Percentiles rank a stretch among this genome's conserved stretches.
Evolutionary conservation across 306 rosid genomes (phyloP).

Genomic region (Ceratonia siliqua): DNA sequence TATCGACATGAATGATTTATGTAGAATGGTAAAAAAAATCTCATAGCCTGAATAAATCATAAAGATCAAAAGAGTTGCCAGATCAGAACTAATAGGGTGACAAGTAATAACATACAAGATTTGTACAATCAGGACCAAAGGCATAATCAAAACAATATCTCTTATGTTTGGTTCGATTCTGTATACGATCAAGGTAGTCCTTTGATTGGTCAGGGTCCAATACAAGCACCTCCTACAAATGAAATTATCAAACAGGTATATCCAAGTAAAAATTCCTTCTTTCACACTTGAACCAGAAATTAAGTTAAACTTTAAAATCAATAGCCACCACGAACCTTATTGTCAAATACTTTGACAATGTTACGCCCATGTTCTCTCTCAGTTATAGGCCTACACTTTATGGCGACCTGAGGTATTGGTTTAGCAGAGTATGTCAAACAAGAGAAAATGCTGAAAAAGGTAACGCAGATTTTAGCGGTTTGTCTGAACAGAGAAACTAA

Average conservation of each 20-base stretch:
- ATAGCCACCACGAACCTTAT: constrained; percentile 43
- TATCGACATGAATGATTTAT: neutral
- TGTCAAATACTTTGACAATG: constrained; percentile 57
- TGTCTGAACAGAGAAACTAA: constrained; percentile 22
- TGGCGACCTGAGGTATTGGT: constrained; percentile 51
- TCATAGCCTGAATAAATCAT: neutral
- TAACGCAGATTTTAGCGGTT: neutral
- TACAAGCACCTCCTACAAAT: constrained; percentile 56
- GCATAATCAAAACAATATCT: constrained; percentile 63
- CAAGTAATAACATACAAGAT: constrained; percentile 40
- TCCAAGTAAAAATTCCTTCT: neutral
- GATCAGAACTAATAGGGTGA: neutral
- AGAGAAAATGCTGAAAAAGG: neutral
- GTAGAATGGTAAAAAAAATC: neutral
- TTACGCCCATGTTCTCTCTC: constrained; percentile 57
- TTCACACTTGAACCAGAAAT: neutral
- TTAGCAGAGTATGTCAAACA: neutral
- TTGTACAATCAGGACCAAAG: constrained; percentile 50
- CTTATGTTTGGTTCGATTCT: constrained; percentile 63
- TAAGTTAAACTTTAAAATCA: neutral
- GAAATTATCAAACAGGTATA: neutral
- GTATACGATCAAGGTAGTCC: constrained; percentile 63
- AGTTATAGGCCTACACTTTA: constrained; percentile 56
- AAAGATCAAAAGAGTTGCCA: neutral
- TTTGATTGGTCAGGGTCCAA: constrained; percentile 61